Conservation (phyloP, 2,329 filamentous ascomycete genomes). For the Rosellinia necatrix region DNA sequence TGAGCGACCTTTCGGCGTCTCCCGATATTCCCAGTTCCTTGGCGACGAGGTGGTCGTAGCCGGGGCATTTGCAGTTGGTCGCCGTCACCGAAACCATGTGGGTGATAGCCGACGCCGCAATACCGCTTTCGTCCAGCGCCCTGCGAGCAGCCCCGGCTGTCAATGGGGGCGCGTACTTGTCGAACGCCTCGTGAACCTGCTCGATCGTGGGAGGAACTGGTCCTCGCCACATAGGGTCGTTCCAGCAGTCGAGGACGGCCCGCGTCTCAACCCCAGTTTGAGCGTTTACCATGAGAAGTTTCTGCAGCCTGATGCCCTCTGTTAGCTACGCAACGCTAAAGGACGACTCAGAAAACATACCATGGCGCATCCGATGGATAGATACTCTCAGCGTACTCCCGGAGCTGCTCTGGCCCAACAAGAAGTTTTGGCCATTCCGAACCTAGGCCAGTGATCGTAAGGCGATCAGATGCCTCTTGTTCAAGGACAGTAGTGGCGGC, state of each 20-base stretch:
- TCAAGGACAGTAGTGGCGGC: neutral
- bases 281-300: slow-evolving; percentile 25
- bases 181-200: slow-evolving; percentile 38
- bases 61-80: slow-evolving; percentile 44
- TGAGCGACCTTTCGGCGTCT: slow-evolving; percentile 41
- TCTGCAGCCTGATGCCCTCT: slow-evolving; percentile 11
- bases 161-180: slow-evolving; percentile 38
- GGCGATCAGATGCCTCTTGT: slow-evolving; percentile 16
- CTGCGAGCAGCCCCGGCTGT: slow-evolving; percentile 40
- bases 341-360: slow-evolving; percentile 2
- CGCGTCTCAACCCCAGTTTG: slow-evolving; percentile 24
- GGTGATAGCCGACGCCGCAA: slow-evolving; percentile 38
- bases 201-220: slow-evolving; percentile 31
- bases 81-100: slow-evolving; percentile 46
- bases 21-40: slow-evolving; percentile 37
- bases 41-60: slow-evolving; percentile 45
- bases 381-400: slow-evolving; percentile 20
- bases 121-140: slow-evolving; percentile 39
- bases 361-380: slow-evolving; percentile 21
- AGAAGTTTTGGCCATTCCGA: slow-evolving; percentile 20
- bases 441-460: slow-evolving; percentile 25
- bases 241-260: slow-evolving; percentile 24
- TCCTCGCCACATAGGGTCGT: slow-evolving; percentile 19
- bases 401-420: slow-evolving; percentile 1
- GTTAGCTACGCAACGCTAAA: slow-evolving; percentile 1